Conservation (phyloP, 768 basidiomycete species). For the Rhizopogon vinicolor region DNA sequence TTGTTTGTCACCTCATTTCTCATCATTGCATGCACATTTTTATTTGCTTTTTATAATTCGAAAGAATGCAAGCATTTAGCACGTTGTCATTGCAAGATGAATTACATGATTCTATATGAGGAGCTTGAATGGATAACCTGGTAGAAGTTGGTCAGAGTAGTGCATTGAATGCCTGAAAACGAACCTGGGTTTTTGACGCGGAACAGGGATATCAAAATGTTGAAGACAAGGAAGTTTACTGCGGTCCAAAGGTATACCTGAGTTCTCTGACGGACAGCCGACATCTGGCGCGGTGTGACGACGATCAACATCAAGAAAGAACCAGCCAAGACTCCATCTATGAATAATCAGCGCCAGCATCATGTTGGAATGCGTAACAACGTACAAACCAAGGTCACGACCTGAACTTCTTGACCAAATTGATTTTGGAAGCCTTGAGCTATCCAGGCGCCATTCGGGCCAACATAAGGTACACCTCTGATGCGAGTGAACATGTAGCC, state of each 20-base stretch:
- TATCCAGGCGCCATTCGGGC: constrained; percentile 71
- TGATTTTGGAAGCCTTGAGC: constrained; percentile 87
- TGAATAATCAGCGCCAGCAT: constrained; percentile 7
- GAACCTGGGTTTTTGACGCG: constrained; percentile 85
- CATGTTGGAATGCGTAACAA: constrained; percentile 11
- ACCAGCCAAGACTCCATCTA: constrained; percentile 80
- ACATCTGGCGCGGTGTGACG: constrained; percentile 73
- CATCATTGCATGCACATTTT: constrained; percentile 2
- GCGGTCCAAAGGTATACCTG: constrained; percentile 89
- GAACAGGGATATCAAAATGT: constrained; percentile 82
- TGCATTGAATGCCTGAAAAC: constrained; percentile 10
- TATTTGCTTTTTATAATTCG: constrained; percentile 3
- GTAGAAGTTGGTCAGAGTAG: constrained; percentile 2
- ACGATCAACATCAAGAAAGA: constrained; percentile 78
- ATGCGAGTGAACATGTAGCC: constrained; percentile 98
- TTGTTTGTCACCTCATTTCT: constrained; percentile 13
- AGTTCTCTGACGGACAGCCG: constrained; percentile 69
- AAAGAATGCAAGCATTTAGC: constrained; percentile 8
- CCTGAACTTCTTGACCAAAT: constrained; percentile 89
- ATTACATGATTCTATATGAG: constrained; percentile 44
- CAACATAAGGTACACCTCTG: constrained; percentile 67
- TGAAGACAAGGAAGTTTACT: constrained; percentile 81
- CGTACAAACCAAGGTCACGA: constrained; percentile 83
- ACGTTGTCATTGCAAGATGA: constrained; percentile 9
- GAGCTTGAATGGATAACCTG: constrained; percentile 81